A percentile compares a stretch with the other conserved stretches of the same genome.
Evolutionary conservation across 805 yeast species (phyloP).

Genomic region (Maudiozyma barnettii): DNA sequence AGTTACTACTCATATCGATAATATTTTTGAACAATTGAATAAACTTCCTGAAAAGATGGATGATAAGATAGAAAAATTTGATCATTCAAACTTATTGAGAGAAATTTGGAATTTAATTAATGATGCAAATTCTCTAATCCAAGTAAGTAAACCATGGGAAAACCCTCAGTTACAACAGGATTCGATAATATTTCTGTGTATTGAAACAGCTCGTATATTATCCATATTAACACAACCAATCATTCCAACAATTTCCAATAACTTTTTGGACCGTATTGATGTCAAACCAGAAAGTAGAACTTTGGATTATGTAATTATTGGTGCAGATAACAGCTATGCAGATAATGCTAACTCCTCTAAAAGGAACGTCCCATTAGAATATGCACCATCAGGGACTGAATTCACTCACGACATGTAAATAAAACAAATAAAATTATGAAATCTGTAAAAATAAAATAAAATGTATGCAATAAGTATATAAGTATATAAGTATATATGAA

Average conservation of each 20-base stretch:
- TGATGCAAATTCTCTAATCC: constrained; percentile 58
- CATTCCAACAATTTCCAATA: constrained; percentile 53
- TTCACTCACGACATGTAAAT: not conserved
- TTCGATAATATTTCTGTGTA: constrained; percentile 49
- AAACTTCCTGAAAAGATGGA: constrained; percentile 29
- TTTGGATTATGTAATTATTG: constrained; percentile 38
- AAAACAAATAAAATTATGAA: not conserved
- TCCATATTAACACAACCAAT: constrained; percentile 64
- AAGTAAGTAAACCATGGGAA: constrained; percentile 69
- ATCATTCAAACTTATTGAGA: constrained; percentile 46
- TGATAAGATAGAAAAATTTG: constrained; percentile 36
- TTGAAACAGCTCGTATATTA: constrained; percentile 60
- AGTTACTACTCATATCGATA: not conserved
- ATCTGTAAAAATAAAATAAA: no score
- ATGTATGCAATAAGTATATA: not conserved
- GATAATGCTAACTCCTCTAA: constrained; percentile 42
- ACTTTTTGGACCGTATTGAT: constrained; percentile 52
- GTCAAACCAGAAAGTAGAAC: constrained; percentile 39
- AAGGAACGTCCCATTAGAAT: constrained; percentile 37
- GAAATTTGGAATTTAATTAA: constrained; percentile 51
- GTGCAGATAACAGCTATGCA: constrained; percentile 57
- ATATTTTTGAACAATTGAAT: not conserved
- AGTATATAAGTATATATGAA: not conserved
- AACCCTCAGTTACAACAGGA: constrained; percentile 35
- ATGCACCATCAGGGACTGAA: constrained; percentile 8